Conservation (phyloP, 805 yeast genomes). For the Dipodascus geniculatus region DNA sequence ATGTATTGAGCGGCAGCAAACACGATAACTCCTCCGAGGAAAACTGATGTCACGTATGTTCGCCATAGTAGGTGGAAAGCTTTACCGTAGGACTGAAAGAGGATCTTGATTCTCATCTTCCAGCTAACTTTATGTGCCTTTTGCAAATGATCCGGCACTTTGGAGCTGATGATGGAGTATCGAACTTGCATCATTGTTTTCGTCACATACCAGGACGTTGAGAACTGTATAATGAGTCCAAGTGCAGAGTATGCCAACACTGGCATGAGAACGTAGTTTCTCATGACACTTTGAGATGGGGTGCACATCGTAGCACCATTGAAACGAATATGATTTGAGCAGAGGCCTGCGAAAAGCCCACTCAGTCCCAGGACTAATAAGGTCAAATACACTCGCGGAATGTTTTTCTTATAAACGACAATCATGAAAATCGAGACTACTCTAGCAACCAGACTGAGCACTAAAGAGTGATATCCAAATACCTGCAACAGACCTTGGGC, state of each 20-base stretch:
- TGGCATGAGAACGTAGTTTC: neutral
- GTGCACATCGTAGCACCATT: constrained; percentile 22
- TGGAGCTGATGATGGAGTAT: neutral
- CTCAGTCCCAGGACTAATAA: neutral
- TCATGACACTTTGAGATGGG: neutral
- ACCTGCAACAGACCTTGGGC: constrained; percentile 5
- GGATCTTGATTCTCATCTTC: neutral
- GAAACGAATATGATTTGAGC: neutral
- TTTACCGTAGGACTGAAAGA: neutral
- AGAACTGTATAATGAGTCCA: neutral
- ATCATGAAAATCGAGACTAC: neutral
- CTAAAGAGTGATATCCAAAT: constrained; percentile 3
- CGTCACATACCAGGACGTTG: neutral
- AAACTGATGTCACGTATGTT: neutral
- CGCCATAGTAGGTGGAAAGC: neutral
- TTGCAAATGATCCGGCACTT: neutral
- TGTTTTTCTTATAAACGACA: neutral
- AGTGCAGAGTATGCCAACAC: neutral
- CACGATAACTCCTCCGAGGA: neutral
- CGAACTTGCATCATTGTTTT: neutral
- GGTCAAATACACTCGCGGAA: neutral
- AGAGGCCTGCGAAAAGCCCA: constrained; percentile 3
- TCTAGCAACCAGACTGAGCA: constrained; percentile 1
- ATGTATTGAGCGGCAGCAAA: constrained; percentile 1
- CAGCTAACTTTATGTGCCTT: neutral